Evolutionary conservation across 2,329 filamentous ascomycete genomes (phyloP), one percentile per base, ranked within the genome.

Genomic region (Sporothrix luriei): DNA sequence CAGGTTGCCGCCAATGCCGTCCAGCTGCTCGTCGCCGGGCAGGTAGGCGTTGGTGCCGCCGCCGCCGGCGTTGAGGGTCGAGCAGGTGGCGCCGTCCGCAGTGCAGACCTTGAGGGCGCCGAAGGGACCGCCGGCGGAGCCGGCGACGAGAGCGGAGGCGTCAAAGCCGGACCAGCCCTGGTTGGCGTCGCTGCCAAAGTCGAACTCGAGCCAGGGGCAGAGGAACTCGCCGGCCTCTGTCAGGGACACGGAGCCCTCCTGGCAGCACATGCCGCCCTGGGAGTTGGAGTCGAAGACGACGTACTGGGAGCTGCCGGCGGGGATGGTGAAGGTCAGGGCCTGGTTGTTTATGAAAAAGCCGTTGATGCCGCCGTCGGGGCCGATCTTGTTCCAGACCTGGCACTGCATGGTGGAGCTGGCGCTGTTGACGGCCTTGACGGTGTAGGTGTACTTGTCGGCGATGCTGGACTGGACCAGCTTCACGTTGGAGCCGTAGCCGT

Each of bases 341-440:
- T 79, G 76, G 70, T 78, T 78, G 68, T 72, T 71, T 49, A 68
- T 71, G 78, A 82, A 85, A 79, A 83, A 83, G 73, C 84, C 84
- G 75, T 84, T 79, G 76, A 85, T 79, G 48, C 71, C 69, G 51
- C 79, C 78, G 61, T 79, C 73, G 16, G 78, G 75, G 57, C 84
- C 84, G 68, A 85, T 84, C 83, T 86, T 86, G 82, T 84, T 83
- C 79, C 78, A 84, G 79, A 80, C 82, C 48, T 75, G 74, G 75
- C 84, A 85, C 55, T 76, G 52, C 69, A 79, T 78, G 57, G 75
- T 64, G 55, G 71, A 66, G 48, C 65, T 66, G 72, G 69, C 75
- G 66, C 77, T 76, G 66, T 78, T 79, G 75, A 75, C 76, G 75
- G 84, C 82, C 72, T 77, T 77, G 71, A 79, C 72, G 24, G 78